Percentiles rank a stretch among this genome's conserved stretches.
Conservation (phyloP, 2,329 filamentous ascomycete species). For the Colletotrichum sp. region DNA sequence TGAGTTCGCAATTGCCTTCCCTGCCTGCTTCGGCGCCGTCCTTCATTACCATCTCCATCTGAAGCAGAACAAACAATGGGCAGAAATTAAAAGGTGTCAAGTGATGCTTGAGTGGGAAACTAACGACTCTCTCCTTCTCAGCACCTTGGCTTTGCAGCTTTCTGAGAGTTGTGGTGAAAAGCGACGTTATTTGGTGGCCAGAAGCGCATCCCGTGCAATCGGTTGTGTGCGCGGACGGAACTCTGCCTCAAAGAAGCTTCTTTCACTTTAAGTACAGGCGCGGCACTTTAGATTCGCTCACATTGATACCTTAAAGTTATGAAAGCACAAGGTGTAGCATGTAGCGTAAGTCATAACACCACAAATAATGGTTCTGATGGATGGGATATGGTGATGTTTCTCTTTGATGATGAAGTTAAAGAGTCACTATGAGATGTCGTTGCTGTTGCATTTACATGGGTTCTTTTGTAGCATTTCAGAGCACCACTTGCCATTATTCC, state of each 20-base stretch:
- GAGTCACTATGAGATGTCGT: no score
- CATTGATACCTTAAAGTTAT: fast-evolving
- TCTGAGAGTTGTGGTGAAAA: neutral
- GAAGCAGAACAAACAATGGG: neutral
- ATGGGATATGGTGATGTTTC: no score
- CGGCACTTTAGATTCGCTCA: neutral
- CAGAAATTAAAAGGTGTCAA: fast-evolving
- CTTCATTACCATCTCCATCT: neutral
- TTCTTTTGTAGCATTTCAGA: neutral
- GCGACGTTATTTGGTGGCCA: neutral
- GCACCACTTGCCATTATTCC: fast-evolving
- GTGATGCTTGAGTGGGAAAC: fast-evolving
- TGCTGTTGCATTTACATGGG: no score
- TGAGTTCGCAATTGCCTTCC: fast-evolving
- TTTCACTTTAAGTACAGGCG: neutral
- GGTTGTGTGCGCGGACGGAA: neutral
- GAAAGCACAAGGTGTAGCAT: neutral
- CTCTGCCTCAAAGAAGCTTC: neutral
- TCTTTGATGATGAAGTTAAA: no score
- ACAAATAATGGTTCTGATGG: neutral
- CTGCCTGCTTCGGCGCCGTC: fast-evolving
- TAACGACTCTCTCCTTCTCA: fast-evolving
- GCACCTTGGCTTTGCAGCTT: fast-evolving
- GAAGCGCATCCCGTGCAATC: neutral
- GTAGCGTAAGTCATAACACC: neutral